Percentiles rank a stretch among this genome's conserved stretches.
Evolutionary conservation across 1,139 yeast genomes (phyloP).

Genomic region (Saccharomycopsis crataegensis): DNA sequence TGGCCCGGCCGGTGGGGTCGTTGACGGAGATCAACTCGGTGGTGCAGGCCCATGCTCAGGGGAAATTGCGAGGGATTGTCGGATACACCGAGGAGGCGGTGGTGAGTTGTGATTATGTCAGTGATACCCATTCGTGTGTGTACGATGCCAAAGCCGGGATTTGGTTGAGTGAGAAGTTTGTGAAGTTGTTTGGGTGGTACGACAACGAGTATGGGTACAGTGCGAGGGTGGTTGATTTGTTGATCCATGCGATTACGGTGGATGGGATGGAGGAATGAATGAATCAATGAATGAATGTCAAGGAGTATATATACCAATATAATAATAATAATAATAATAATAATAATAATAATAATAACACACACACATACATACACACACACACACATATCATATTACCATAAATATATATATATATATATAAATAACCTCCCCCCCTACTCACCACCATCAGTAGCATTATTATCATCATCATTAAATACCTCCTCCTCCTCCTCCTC

Average conservation of each 20-base stretch:
- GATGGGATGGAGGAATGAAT: not conserved
- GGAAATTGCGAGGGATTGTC: slow-evolving; percentile 64
- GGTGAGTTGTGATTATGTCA: slow-evolving; percentile 78
- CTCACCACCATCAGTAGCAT: too few relatives aligned
- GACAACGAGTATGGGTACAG: slow-evolving; percentile 91
- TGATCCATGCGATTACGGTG: slow-evolving; percentile 40
- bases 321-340: too few relatives aligned
- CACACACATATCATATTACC: too few relatives aligned
- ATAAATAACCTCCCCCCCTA: too few relatives aligned
- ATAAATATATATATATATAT: too few relatives aligned
- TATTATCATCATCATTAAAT: too few relatives aligned
- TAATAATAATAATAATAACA: too few relatives aligned
- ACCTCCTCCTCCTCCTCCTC: too few relatives aligned
- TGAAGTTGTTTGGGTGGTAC: slow-evolving; percentile 84
- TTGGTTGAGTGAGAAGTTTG: slow-evolving; percentile 72
- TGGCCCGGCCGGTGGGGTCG: slow-evolving; percentile 53
- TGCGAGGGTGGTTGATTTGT: slow-evolving; percentile 82
- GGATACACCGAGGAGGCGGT: slow-evolving; percentile 86
- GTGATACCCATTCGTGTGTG: slow-evolving; percentile 72
- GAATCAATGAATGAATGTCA: too few relatives aligned
- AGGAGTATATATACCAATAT: too few relatives aligned
- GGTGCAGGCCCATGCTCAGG: slow-evolving; percentile 63
- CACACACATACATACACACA: too few relatives aligned
- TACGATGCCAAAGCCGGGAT: slow-evolving; percentile 84
- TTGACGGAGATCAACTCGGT: slow-evolving; percentile 71